Base-by-base conservation (phyloP, 345 rosid species). In the Pugionium dolabratum region DNA sequence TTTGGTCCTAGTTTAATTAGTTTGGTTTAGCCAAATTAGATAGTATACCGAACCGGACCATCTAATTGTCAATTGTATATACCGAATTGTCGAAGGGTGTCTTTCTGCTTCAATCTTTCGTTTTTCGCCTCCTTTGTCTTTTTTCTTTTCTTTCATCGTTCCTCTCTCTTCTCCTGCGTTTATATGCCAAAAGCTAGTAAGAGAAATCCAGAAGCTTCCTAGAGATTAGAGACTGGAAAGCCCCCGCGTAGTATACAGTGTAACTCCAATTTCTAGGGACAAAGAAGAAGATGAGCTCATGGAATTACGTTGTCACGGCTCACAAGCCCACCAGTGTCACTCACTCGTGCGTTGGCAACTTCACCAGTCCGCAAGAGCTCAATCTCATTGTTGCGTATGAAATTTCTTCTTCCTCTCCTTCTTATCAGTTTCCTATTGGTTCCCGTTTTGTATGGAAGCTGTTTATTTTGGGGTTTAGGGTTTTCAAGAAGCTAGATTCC, bases 331-430 rank as follows among this genome's bases (percentile, higher is more conserved):
- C 96, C 39, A 79, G 81, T 70, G 97, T 90, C 42, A 81, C 95
- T 34, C 96, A 94, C 77, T 88, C 97, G 4, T 90, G 97, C 70
- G 97, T 90, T 46, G 99, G 97, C 77, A 90, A 90, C 80, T 88
- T 94, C 89, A 94, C 99, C 66, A 65, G 83, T 59, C 87, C 95
- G 51, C 96, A 88, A 37, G 95, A 90, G 62, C 96, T 88, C 70
- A 94, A 94, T 80, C 99, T 94, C 82, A 90, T 94, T 45, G 69
- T 83, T 6, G 96, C 96, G 99, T 93, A 81, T 28, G 78, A 9
- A 28, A 26, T 9, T 36, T 27, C 6, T 26, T 39, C 54, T 32
- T 36, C 30, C 2, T 46, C n/a, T 3, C n/a, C n/a, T 40, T n/a
- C 37, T 49, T 32, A 25, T 25, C 11, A 54, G n/a, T 9, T 42